Conservation (phyloP, 169 alveolate genomes). For the Eimeria maxima region DNA sequence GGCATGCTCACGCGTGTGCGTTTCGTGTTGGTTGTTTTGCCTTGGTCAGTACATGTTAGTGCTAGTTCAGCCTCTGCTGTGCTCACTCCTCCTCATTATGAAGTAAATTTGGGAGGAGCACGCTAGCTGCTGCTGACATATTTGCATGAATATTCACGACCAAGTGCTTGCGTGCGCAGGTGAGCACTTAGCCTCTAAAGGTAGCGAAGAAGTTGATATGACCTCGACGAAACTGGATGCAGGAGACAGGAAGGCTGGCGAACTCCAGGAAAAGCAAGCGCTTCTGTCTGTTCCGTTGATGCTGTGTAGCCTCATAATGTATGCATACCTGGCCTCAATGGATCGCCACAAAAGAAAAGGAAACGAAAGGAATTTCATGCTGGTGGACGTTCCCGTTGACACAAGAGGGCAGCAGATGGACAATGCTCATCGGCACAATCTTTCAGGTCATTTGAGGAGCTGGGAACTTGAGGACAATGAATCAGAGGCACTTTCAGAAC, state of each 20-base stretch:
- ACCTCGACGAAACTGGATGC: neutral
- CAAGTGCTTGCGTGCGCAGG: neutral
- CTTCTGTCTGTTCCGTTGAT: neutral
- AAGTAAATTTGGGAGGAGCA: neutral
- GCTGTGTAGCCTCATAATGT: neutral
- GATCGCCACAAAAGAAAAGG: neutral
- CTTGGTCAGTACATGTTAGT: neutral
- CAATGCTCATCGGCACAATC: neutral
- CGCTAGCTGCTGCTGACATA: neutral
- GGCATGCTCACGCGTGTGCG: neutral
- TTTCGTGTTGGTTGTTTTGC: neutral
- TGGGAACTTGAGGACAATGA: neutral
- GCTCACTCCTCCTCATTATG: neutral
- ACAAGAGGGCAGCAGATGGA: neutral
- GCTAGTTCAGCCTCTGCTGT: neutral
- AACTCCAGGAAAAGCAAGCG: neutral
- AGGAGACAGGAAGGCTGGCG: neutral
- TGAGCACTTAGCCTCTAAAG: neutral
- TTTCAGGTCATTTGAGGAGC: neutral
- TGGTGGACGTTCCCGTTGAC: too few species aligned
- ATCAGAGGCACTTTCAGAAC: neutral
- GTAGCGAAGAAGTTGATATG: neutral
- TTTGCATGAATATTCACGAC: neutral
- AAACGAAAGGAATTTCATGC: too few species aligned
- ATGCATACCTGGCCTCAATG: neutral